phyloP scores from a whole-genome alignment of 2,329 filamentous ascomycete genomes.

The Aspergillus viridinutans region DNA sequence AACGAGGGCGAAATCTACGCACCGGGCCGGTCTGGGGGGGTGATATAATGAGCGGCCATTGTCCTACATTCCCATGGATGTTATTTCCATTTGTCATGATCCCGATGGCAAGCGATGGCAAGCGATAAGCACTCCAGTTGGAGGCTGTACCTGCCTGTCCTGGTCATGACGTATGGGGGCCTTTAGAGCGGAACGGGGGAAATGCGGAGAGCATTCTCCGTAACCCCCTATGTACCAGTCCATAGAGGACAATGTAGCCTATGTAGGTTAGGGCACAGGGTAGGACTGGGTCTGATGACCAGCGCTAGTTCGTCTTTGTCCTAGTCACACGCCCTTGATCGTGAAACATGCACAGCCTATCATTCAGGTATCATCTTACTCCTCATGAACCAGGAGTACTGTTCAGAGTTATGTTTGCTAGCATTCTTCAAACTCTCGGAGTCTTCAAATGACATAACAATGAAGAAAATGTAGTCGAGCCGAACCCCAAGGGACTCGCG shows the following conservation, averaged over 20 bases:
- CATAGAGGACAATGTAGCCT: neutral
- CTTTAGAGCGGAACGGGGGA: neutral
- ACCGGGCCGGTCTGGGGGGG: neutral
- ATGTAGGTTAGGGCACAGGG: neutral
- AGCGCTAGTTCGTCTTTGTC: neutral
- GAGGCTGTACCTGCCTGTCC: conserved; percentile 16
- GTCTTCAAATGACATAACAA: neutral
- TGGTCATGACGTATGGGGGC: conserved; percentile 6
- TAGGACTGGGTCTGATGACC: neutral
- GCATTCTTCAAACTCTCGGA: too few relatives aligned
- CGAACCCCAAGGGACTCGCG: neutral
- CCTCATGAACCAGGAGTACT: too few relatives aligned
- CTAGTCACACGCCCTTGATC: neutral
- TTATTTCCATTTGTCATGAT: conserved; percentile 27
- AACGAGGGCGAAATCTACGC: neutral
- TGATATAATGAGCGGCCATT: conserved; percentile 6
- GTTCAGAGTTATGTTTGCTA: too few relatives aligned
- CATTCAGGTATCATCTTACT: too few relatives aligned
- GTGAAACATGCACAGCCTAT: too few relatives aligned
- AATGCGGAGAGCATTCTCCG: neutral
- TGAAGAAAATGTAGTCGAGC: neutral
- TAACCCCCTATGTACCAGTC: too few relatives aligned
- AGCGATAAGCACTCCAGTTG: conserved; percentile 17
- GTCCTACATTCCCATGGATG: conserved; percentile 3
- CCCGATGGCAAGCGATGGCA: conserved; percentile 32